Evolutionary conservation across 2,329 filamentous ascomycete genomes (phyloP), one percentile per base, ranked within the genome.

Genomic region (Ophiostoma himal-ulmi): DNA sequence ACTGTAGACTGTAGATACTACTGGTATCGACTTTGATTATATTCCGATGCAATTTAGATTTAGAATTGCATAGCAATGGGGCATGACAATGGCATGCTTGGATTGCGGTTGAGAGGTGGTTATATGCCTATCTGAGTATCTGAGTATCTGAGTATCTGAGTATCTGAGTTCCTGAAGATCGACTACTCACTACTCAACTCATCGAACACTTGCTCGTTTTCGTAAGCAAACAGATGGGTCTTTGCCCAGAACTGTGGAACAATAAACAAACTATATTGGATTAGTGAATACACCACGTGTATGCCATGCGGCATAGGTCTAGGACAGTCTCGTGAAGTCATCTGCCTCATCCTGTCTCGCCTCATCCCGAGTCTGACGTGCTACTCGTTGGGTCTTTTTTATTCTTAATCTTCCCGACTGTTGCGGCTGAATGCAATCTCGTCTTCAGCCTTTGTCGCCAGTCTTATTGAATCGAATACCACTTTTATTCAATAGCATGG

Each of bases 391-490:
- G 30, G 3, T 30, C 52, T 11, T 26, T 10, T 26, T 48, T 48
- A 1, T n/a, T 20, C 20, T n/a, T 1, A 20, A 48, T 20, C 17
- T 14, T 44, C 17, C 41, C 41, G 4, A 10, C 48, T 54, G 26
- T 20, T 54, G n/a, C 48, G 48, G 52, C 52, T 26, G 52, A 57
- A 26, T 26, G 52, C 52, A 57, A 57, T 57, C 52, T 57, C 52
- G 52, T 0, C n/a, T 26, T 7, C n/a, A 26, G 8, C 26, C 10
- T 11, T 3, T 54, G n/a, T 57, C 52, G 52, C n/a, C 52, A 26
- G 6, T 57, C 52, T 26, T 26, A 1, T 26, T 48, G 52, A 57
- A 57, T 57, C 26, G 26, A 57, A 8, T 7, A 57, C 26, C 13
- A 54, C 52, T 17, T 30, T 30, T 30, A 30, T 30, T 48, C 44